Conservation (phyloP, 768 basidiomycete genomes). For the Suillus cothurnatus region DNA sequence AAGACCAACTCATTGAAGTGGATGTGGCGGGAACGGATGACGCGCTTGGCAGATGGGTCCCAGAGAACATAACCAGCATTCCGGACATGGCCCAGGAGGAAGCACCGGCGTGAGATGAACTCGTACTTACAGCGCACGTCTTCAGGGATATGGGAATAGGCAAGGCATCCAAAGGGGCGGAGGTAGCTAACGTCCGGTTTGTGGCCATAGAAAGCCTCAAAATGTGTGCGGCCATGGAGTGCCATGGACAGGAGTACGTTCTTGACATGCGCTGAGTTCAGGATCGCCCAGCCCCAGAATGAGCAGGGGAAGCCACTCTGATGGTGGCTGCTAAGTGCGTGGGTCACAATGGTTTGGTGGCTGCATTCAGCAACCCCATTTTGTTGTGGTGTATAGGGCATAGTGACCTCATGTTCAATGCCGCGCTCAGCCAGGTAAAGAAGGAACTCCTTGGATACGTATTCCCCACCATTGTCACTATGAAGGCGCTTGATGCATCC, state of each 20-base stretch:
- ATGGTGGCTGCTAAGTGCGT: conserved; percentile 26
- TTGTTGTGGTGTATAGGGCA: conserved; percentile 24
- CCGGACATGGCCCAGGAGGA: not conserved
- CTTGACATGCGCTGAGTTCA: conserved; percentile 10
- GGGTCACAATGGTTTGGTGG: conserved; percentile 29
- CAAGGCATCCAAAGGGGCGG: conserved; percentile 21
- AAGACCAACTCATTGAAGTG: not conserved
- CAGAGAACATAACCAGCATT: not conserved
- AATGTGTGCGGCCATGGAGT: conserved; percentile 19
- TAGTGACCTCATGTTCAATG: conserved; percentile 11
- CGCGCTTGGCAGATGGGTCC: not conserved
- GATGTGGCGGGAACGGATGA: not conserved
- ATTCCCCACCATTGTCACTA: conserved; percentile 16
- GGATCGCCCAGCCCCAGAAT: conserved; percentile 24
- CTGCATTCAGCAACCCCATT: conserved; percentile 32
- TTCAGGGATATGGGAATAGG: not conserved
- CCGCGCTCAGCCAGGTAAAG: conserved; percentile 5
- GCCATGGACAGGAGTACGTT: conserved; percentile 11
- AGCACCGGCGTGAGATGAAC: not conserved
- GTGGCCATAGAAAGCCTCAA: conserved; percentile 23
- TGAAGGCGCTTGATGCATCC: not conserved
- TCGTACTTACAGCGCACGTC: not conserved
- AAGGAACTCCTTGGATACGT: not conserved
- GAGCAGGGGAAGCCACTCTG: conserved; percentile 19
- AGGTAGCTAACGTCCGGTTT: conserved; percentile 28